Evolutionary conservation across 352 stramenopile species (phyloP), one percentile per base, ranked within the genome.

Genomic region (Globisporangium sylvaticum): DNA sequence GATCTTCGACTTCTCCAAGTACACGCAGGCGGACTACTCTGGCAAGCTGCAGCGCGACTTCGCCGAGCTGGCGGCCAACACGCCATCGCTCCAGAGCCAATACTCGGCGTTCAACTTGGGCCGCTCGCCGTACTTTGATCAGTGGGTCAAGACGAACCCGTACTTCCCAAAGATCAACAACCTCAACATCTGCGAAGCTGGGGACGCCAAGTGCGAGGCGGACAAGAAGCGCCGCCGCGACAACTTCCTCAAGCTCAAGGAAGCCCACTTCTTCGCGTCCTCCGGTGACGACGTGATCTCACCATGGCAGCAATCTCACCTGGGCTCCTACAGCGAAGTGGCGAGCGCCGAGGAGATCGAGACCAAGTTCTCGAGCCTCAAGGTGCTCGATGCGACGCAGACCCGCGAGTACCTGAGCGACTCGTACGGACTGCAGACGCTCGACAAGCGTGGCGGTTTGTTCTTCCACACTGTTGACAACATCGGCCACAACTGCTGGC

Each of bases 221-320:
- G 56, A 72, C 10, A 52, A 77, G 27, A 66, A 68, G 37, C 69
- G 64, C 7, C 72, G 72, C 42, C 77, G 73, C 58, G 64, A 32
- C 34, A 76, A 80, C 68, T 79, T 78, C 50, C 60, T 70, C n/a
- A 74, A 66, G 57, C 59, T 84, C 46, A 68, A 71, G 22, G 72
- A 68, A 29, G 80, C 69, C 1, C 74, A 86, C 31, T 84, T 78
- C 58, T 86, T 88, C 61, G 76, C 76, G 24, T 86, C 80, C 1
- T 68, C 78, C 1, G 53, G 69, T 18, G 78, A 88, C 62, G 74
- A 58, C 0, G 57, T 72, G 0, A 58, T 74, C 24, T 65, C 67
- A 12, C 79, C 77, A 3, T 88, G 76, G 71, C 77, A 87, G 57
- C 60, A 25, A 0, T 78, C 65, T 1, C 52, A 74, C 1, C 50